phyloP scores from a whole-genome alignment of 495 filamentous ascomycete species.

The Pseudoneurospora amorphoporcata region DNA sequence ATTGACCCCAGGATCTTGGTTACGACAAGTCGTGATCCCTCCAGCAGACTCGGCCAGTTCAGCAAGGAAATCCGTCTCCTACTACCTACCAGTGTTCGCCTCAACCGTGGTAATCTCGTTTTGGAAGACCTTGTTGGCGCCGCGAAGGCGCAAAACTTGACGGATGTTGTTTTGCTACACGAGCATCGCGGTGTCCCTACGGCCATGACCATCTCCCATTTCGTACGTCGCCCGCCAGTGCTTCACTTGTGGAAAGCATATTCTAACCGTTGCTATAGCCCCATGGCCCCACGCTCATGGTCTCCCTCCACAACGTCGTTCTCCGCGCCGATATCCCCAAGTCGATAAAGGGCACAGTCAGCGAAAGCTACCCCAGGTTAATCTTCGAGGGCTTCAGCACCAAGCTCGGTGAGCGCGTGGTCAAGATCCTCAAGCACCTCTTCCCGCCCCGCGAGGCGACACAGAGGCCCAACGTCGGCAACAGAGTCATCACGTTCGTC shows the following conservation, averaged over 20 bases:
- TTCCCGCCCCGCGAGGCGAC: slow-evolving; percentile 81
- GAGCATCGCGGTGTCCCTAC: slow-evolving; percentile 93
- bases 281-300: slow-evolving; percentile 84
- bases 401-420: slow-evolving; percentile 69
- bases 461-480: slow-evolving; percentile 63
- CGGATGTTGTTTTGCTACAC: slow-evolving; percentile 80
- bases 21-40: slow-evolving; percentile 83
- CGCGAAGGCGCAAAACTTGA: slow-evolving; percentile 65
- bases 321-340: slow-evolving; percentile 90
- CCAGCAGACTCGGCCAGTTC: slow-evolving; percentile 72
- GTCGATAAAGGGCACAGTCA: slow-evolving; percentile 76
- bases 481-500: slow-evolving; percentile 83
- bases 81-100: slow-evolving; percentile 77
- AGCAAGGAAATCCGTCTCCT: slow-evolving; percentile 93
- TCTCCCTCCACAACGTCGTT: slow-evolving; percentile 90
- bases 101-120: slow-evolving; percentile 87
- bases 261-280: slow-evolving; percentile 46
- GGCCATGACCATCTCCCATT: slow-evolving; percentile 70
- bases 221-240: slow-evolving; percentile 39
- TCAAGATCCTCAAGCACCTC: slow-evolving; percentile 87
- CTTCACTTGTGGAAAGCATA: background rate
- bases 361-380: slow-evolving; percentile 86
- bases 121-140: slow-evolving; percentile 74
- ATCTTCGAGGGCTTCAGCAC: slow-evolving; percentile 92
- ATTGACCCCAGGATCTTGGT: slow-evolving; percentile 50